Percentiles rank a stretch among this genome's conserved stretches.
phyloP scores from a whole-genome alignment of 2,329 filamentous ascomycete genomes.

The Penicillium sclerotigenum region DNA sequence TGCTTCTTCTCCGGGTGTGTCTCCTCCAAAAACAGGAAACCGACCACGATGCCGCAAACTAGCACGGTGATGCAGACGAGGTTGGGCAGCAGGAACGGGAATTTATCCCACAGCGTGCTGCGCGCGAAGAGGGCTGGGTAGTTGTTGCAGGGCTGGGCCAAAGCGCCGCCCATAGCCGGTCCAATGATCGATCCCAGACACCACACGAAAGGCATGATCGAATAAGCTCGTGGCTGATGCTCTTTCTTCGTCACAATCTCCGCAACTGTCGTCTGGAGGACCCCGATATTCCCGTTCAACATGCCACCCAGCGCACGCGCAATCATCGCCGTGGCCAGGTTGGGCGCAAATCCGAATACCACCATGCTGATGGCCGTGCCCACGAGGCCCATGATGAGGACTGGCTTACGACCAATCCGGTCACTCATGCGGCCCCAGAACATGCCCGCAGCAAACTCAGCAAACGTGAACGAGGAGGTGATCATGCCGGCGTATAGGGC shows the following conservation, averaged over 20 bases:
- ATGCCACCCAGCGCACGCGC: conserved; percentile 86
- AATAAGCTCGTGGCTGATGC: conserved; percentile 90
- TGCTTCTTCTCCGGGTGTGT: conserved; percentile 82
- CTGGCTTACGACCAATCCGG: conserved; percentile 85
- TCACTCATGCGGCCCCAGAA: conserved; percentile 94
- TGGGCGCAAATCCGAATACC: conserved; percentile 85
- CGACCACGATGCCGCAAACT: conserved; percentile 69
- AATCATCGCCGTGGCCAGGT: conserved; percentile 74
- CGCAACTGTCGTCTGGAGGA: conserved; percentile 90
- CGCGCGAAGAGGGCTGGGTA: conserved; percentile 71
- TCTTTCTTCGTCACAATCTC: conserved; percentile 91
- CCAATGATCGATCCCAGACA: conserved; percentile 94
- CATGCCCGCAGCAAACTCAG: conserved; percentile 88
- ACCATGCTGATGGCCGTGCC: conserved; percentile 92
- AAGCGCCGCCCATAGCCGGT: conserved; percentile 82
- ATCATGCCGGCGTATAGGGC: conserved; percentile 94
- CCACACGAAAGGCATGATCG: conserved; percentile 98
- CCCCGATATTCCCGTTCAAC: conserved; percentile 94
- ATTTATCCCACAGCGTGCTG: conserved; percentile 77
- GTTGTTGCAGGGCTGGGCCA: conserved; percentile 80
- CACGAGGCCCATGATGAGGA: conserved; percentile 81
- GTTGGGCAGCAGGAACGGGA: conserved; percentile 88
- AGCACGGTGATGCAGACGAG: conserved; percentile 83
- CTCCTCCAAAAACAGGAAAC: conserved; percentile 86
- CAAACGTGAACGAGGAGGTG: conserved; percentile 91